A percentile compares a stretch with the other conserved stretches of the same genome.
These are phyloP conservation scores for Yamadazyma jaroonii DNA, from an alignment of 1,139 yeast genomes.

Conservation along the genomic window DNA sequence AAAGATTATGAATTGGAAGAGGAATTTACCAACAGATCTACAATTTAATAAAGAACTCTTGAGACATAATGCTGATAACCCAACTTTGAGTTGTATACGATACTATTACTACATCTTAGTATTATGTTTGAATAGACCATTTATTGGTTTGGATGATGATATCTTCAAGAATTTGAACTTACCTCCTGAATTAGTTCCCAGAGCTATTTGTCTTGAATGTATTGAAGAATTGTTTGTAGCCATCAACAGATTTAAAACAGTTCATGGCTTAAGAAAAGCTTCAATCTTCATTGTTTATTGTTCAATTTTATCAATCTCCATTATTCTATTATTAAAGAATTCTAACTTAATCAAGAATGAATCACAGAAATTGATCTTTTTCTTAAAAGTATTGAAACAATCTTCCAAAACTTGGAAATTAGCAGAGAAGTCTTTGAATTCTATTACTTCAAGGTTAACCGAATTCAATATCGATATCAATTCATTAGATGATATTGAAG, in stretches of 20 bases:
- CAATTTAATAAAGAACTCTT: conserved; percentile 49
- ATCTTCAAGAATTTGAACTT: conserved; percentile 8
- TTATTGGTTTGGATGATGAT: conserved; percentile 28
- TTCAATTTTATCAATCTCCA: conserved; percentile 45
- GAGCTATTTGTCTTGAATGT: conserved; percentile 36
- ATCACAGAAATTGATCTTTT: conserved; percentile 29
- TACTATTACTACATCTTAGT: conserved; percentile 58
- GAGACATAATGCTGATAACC: conserved; percentile 44
- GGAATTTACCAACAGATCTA: conserved; percentile 45
- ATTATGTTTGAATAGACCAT: conserved; percentile 59
- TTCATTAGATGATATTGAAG: conserved; percentile 8
- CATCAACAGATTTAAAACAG: conserved; percentile 31
- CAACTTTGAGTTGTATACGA: conserved; percentile 50
- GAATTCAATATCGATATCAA: conserved; percentile 14
- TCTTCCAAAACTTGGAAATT: conserved; percentile 48
- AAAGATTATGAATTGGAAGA: conserved; percentile 51
- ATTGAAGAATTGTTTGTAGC: conserved; percentile 43
- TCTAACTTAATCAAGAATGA: conserved; percentile 24
- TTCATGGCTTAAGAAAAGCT: conserved; percentile 42
- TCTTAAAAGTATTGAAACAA: conserved; percentile 35
- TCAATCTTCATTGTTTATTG: conserved; percentile 50
- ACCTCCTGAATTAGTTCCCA: conserved; percentile 19
- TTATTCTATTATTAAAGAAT: conserved; percentile 36
- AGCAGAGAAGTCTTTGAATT: conserved; percentile 44
- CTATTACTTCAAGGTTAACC: conserved; percentile 35